Evolutionary conservation across 768 basidiomycete genomes (phyloP).

Genomic region (Lyophyllum atratum): DNA sequence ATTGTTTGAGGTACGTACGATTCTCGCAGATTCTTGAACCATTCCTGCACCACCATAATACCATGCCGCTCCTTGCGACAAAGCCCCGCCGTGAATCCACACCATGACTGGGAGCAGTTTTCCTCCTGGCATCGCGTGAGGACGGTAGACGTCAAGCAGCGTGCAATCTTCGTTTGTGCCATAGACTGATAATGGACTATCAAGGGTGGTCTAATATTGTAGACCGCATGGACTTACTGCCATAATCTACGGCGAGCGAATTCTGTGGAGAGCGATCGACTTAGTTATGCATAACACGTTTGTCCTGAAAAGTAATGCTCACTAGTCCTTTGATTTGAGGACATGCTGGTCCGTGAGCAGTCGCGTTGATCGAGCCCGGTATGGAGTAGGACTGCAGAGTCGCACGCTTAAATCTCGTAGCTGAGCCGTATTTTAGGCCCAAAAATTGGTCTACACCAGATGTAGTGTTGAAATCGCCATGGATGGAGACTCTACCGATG

Average conservation of each 20-base stretch:
- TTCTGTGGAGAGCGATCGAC: constrained; percentile 12
- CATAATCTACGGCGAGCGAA: constrained; percentile 19
- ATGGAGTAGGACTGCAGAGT: constrained; percentile 12
- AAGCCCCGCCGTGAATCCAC: constrained; percentile 21
- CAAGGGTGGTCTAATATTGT: not conserved
- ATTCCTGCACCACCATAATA: constrained; percentile 19
- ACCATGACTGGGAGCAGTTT: constrained; percentile 20
- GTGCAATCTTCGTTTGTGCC: constrained; percentile 21
- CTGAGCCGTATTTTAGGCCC: constrained; percentile 19
- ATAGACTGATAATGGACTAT: constrained; percentile 10
- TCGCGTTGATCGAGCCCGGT: constrained; percentile 5
- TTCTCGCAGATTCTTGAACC: constrained; percentile 16
- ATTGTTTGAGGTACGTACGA: constrained; percentile 3
- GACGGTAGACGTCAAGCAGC: constrained; percentile 18
- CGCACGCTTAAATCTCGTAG: constrained; percentile 16
- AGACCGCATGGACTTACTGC: constrained; percentile 4
- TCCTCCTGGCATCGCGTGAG: constrained; percentile 7
- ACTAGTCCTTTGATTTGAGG: constrained; percentile 22
- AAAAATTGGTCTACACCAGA: constrained; percentile 20
- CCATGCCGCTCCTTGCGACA: constrained; percentile 21
- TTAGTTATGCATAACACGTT: not conserved
- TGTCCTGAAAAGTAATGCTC: not conserved
- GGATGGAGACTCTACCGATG: constrained; percentile 8
- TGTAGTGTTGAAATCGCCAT: constrained; percentile 15
- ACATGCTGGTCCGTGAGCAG: constrained; percentile 13